Conservation (phyloP, 2,329 filamentous ascomycete genomes). For the Rhynchosporium agropyri region DNA sequence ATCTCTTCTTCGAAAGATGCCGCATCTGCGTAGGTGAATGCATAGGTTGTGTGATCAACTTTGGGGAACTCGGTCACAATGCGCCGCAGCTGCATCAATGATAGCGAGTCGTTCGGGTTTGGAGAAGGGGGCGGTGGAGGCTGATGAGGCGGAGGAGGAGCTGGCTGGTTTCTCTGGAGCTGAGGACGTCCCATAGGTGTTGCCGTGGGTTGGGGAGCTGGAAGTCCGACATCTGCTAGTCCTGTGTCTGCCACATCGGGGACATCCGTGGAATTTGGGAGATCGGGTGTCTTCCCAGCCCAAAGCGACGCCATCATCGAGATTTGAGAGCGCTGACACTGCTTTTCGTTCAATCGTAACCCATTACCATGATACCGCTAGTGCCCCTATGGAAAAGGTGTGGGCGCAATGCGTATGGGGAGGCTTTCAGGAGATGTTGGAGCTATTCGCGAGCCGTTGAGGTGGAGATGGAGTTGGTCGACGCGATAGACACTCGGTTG, state of each 20-base stretch:
- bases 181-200: constrained; percentile 39
- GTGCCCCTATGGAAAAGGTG: background rate
- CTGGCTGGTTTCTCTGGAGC: constrained; percentile 45
- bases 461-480: constrained; percentile 4
- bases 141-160: constrained; percentile 43
- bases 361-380: constrained; percentile 2
- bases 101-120: constrained; percentile 68
- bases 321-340: background rate
- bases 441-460: constrained; percentile 4
- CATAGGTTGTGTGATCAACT: constrained; percentile 73
- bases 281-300: constrained; percentile 29
- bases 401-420: background rate
- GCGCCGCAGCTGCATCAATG: constrained; percentile 71
- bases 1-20: constrained; percentile 82
- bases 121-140: constrained; percentile 40
- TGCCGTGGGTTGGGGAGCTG: constrained; percentile 31
- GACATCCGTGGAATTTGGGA: constrained; percentile 31
- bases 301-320: constrained; percentile 39
- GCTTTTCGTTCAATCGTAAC: background rate
- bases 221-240: constrained; percentile 43
- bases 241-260: constrained; percentile 50
- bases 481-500: constrained; percentile 20
- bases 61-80: constrained; percentile 75
- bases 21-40: constrained; percentile 78
- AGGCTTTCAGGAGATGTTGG: background rate